Base-by-base conservation (phyloP, 1,139 yeast genomes). In the Geotrichum candidum region DNA sequence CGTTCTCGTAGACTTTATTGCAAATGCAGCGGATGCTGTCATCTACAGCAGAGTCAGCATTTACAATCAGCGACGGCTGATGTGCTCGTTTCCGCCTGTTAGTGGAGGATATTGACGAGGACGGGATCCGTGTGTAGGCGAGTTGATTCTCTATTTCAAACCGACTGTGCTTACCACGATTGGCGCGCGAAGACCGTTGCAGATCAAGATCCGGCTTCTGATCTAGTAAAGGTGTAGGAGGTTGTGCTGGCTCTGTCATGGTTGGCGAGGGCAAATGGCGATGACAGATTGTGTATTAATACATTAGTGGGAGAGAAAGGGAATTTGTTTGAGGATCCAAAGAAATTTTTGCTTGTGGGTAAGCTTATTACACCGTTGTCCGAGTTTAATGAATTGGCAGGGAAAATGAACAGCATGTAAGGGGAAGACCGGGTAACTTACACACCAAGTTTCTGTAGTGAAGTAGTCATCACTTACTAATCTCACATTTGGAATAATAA, bases 21-120 rank as follows among this genome's bases (percentile, higher is more conserved):
- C 87, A 85, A n/a, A 80, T 82, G 72, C 96, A 89, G 48, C 84
- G 76, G 5, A 87, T 33, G 25, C 38, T 29, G 13, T 45, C 53
- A n/a, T 60, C 60, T n/a, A 33, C 53, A 31, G 46, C 13, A 46
- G 35, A 60, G 45, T 54, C 61, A 33, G 57, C 46, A 54, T 41
- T 41, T 41, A 41, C 46, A 41, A 41, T 41, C 46, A 41, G 18
- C 22, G 18, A 41, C 18, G 46, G 46, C 46, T 41, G 46, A 41
- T 41, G 46, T 3, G 46, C 46, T 41, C 46, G 46, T 41, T 41
- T 41, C 22, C 46, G 46, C 46, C 15, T 41, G 46, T 41, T 41
- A 3, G 22, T 41, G 22, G 46, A 13, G 18, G 46, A 41, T 4
- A 18, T 13, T 3, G 46, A 13, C 22, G 46, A 41, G 6, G 46